Base-by-base conservation (phyloP, 495 filamentous ascomycete species). In the Venustampulla echinocandica region DNA sequence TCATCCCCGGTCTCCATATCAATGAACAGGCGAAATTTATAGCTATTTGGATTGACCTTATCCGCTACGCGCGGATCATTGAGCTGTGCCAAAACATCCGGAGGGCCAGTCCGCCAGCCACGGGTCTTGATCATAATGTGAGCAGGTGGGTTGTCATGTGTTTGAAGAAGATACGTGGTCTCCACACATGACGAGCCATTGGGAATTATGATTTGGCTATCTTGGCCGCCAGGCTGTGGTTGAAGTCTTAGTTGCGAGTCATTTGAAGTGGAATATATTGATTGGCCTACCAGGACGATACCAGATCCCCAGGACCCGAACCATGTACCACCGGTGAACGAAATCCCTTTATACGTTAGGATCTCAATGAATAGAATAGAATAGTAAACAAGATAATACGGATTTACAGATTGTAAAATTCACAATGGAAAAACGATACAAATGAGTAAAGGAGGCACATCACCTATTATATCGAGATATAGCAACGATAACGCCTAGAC, bases 1-100 rank as follows among this genome's bases (percentile, higher is more conserved):
- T 73, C 68, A 57, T 79, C 76, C 1, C 74, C 75, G 17, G 74
- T 78, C 51, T 78, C 75, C 74, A 79, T 78, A 13, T 69, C 66
- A n/a, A 79, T 61, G 43, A 76, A 71, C 24, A 78, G 49, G 44
- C 74, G 69, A 52, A 76, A 78, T 40, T 71, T 76, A 53, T 79
- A 78, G 14, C 66, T 70, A 55, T 69, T 70, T 10, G 76, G 74
- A 54, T 78, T 75, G 46, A 78, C 65, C 3, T 67, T 65, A 46
- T 77, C 74, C 10, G 73, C 73, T 45, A 68, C 55, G 20, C 54
- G 37, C 14, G 75, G 63, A 38, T 77, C 50, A 23, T 42, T 44
- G 37, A 57, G 54, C 21, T 50, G 37, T 10, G 49, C 50, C 10
- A 57, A 24, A 11, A 53, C 24, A 17, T 53, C 73, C 41, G 73